Evolutionary conservation across 208 protist species (phyloP), one percentile per base, ranked within the genome.

Genomic region (Acanthamoeba triangularis): DNA sequence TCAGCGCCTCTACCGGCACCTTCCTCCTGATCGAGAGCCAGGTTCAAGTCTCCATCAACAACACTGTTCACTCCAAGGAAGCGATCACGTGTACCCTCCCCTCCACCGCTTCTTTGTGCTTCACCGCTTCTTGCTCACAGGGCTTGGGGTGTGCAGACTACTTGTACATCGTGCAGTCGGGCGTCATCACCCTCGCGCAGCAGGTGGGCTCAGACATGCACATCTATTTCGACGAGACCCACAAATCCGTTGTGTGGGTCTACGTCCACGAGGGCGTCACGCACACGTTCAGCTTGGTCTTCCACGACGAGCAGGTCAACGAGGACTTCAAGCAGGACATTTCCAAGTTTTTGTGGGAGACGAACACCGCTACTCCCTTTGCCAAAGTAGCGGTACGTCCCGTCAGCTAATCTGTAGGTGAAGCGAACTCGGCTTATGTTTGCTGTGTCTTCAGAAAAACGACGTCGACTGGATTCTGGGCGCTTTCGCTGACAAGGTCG

Each of bases 331-430:
- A 91, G 47, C 16, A 49, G 35, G 37, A 63, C 33, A 74, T 91
- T 20, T 72, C 85, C 33, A 63, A 91, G 85, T 91, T 63, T 37
- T 16, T 91, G 25, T 91, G 85, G 85, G 85, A 91, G 41, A 91
- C 85, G 5, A 91, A 69, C 61, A 63, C 54, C 8, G 52, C 35
- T n/a, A 91, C 8, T 14, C 33, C 85, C 56, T 91, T 91, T 18
- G 25, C 56, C 54, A 91, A 91, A 69, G 85, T 91, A 33, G 35
- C 25, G 49, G 85, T 91, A 44, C 30, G 80, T 88, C 35, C 28
- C 25, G 11, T 28, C 33, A 78, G 14, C 69, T 30, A 2, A 23
- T 18, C 69, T 47, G 49, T 61, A 74, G 65, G 23, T 33, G n/a
- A 30, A 16, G 18, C 65, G 8, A 16, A 25, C 65, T 0, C 13